Evolutionary conservation across 2,329 filamentous ascomycete genomes (phyloP).

Genomic region (Akanthomyces lecanii): DNA sequence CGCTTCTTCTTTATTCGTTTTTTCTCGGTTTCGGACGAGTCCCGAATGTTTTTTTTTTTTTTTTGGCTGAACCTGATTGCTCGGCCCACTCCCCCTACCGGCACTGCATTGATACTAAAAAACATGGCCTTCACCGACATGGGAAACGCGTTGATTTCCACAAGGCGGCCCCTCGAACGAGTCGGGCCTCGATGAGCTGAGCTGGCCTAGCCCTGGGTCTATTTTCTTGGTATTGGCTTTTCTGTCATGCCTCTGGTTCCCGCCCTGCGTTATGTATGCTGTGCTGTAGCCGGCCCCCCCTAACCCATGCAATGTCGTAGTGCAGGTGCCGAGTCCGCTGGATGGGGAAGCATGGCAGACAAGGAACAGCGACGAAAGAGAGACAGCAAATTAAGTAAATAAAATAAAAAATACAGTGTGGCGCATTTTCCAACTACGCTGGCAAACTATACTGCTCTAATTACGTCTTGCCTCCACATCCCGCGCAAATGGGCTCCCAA

Average conservation of each 20-base stretch:
- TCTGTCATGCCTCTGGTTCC: background rate
- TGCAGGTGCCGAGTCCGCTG: background rate
- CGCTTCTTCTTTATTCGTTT: too few species aligned
- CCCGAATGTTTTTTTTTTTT: background rate
- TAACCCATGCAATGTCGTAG: background rate
- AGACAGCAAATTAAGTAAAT: background rate
- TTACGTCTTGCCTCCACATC: slow-evolving; percentile 5
- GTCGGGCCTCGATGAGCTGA: background rate
- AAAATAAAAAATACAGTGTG: slow-evolving; percentile 6
- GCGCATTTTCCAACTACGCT: background rate
- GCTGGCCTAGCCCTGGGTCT: background rate
- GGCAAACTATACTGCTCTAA: background rate
- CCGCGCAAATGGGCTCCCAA: background rate
- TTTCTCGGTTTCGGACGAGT: background rate
- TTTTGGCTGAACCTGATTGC: background rate
- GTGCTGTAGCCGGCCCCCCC: too few species aligned
- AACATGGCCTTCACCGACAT: background rate
- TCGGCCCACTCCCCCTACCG: background rate
- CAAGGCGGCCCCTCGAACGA: background rate
- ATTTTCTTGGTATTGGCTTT: background rate
- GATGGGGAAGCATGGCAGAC: too few species aligned
- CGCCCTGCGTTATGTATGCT: too few species aligned
- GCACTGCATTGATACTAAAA: background rate
- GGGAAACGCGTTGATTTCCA: background rate
- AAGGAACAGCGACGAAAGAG: too few species aligned